Evolutionary conservation across 2,329 filamentous ascomycete species (phyloP), one percentile per base, ranked within the genome.

Genomic region (Alternaria sp.): DNA sequence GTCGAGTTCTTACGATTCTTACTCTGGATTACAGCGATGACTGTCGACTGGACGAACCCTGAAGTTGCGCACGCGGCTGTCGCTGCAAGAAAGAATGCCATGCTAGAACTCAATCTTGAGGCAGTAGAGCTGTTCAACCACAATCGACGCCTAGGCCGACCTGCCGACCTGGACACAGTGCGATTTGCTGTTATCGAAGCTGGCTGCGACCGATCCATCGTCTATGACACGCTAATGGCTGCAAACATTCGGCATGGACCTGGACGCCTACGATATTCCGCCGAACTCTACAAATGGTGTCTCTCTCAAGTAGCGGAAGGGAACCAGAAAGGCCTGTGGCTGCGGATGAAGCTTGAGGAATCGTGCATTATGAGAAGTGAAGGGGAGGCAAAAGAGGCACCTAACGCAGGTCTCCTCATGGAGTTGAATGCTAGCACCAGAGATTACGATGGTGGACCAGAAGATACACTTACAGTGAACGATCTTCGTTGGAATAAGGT

Each of bases 101-200:
- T 79, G 12, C 55, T 72, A 2, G 67, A 74, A 19, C 47, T 54
- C 1, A 77, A 75, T 26, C 67, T 77, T 1, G 75, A 74, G n/a
- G 77, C 69, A 6, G 75, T 79, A 7, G 73, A 78, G 49, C 64
- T 78, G 0, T 78, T 78, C 64, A 77, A 77, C 36, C 72, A 77
- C 36, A 76, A 77, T 32, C 67, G 76, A 10, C 67, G 76, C 1
- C 67, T 79, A 3, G 77, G 76, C 1, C 72, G 69, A 57, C 51
- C 68, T 2, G 72, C 77, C 3, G 59, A 40, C 6, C 30, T 78
- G 12, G 65, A 68, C 8, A 67, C 59, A 9, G 66, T 79, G 0
- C 59, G 57, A 5, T 77, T 75, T 19, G 73, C 76, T 5, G 74
- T 77, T 4, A 54, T 72, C 3, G 69, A 78, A 47, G 75, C 69